Evolutionary conservation across 1,284 basidiomycete species (phyloP).

Genomic region (Waitea zeae): DNA sequence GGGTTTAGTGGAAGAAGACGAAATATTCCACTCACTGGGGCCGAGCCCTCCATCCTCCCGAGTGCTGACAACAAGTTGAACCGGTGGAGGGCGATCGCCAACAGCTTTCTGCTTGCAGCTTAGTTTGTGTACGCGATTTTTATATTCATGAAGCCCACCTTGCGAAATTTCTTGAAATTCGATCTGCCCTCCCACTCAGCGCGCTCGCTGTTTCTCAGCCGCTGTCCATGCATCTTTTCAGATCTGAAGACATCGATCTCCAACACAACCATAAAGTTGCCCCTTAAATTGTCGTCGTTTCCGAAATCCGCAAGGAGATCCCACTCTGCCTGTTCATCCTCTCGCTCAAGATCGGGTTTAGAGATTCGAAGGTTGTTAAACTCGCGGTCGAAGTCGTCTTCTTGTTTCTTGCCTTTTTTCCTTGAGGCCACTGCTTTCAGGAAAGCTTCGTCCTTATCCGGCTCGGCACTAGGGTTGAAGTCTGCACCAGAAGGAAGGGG

Average conservation of each 20-base stretch:
- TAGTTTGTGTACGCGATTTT: not conserved
- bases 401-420: slow-evolving; percentile 48
- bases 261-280: slow-evolving; percentile 77
- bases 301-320: slow-evolving; percentile 58
- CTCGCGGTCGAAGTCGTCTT: slow-evolving; percentile 68
- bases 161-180: slow-evolving; percentile 82
- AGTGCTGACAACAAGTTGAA: too few relatives aligned
- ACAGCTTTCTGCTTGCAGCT: not conserved
- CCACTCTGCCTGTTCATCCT: slow-evolving; percentile 34
- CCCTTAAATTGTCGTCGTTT: slow-evolving; percentile 42
- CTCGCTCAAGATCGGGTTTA: slow-evolving; percentile 33
- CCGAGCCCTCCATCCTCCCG: too few relatives aligned
- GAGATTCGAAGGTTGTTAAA: slow-evolving; percentile 71
- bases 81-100: too few relatives aligned
- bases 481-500: slow-evolving; percentile 3
- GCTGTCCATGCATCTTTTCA: slow-evolving; percentile 8
- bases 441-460: slow-evolving; percentile 51
- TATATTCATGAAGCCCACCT: slow-evolving; percentile 27
- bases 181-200: slow-evolving; percentile 39
- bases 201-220: slow-evolving; percentile 10
- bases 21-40: too few relatives aligned
- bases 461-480: not conserved
- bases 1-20: too few relatives aligned
- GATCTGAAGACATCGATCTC: slow-evolving; percentile 42
- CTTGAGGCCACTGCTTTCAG: slow-evolving; percentile 58